Base-by-base conservation (phyloP, 2,329 filamentous ascomycete species). In the Raffaelea deltoideospora region DNA sequence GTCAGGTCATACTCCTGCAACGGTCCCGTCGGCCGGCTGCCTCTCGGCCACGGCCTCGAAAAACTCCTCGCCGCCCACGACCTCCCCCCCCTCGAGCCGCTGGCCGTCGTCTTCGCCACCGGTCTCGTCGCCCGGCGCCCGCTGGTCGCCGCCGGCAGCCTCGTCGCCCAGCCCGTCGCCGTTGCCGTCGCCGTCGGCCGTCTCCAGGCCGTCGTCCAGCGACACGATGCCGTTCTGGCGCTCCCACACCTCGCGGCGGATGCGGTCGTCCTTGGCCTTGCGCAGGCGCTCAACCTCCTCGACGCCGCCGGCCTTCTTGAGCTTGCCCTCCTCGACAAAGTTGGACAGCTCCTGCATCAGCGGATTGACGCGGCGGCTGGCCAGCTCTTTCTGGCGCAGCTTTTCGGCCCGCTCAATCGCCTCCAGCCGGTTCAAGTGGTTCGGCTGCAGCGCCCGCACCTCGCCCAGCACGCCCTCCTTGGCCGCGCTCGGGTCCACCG, bases 381-480 rank as follows among this genome's bases (percentile, higher is more conserved):
- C 81, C 1, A 98, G 69, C 53, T 98, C 90, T 53, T 84, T 86
- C 56, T 90, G 82, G 18, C 90, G 71, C 8, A 86, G 69, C 60
- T 87, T 90, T 60, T 96, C 90, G 0, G 90, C 90, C n/a, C 90
- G 76, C 56, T 96, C 87, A 46, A 98, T 98, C 26, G 90, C 90
- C 58, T 96, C 90, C 0, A 98, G 66, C 26, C 90, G 72, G 47
- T 83, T 76, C 56, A 95, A 86, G 55, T 98, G 90, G 51, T 98
- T 96, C 1, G 88, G 87, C 52, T 90, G 83, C 32, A 98, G 63
- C 4, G 90, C 90, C 31, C 90, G 76, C 31, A 98, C 88, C 61
- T 96, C 90, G 33, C 85, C 87, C 2, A 98, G 65, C 17, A 98
- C 78, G 22, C 79, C 83, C 52, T 95, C 88, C 56, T 95, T 94